Conservation (phyloP, 306 rosid species). For the Lagenaria siceraria region DNA sequence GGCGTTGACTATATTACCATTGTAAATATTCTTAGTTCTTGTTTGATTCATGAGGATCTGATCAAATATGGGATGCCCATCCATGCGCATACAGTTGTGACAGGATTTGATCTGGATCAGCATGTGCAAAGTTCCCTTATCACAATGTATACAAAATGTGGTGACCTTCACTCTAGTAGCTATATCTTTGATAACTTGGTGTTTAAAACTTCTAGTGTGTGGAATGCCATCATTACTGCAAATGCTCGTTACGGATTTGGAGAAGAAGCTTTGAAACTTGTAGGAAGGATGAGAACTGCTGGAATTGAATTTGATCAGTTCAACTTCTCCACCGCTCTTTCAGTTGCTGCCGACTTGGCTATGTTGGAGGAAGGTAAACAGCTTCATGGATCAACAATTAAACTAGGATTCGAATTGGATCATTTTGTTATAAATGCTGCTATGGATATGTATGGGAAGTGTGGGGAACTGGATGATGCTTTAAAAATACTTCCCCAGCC, state of each 20-base stretch:
- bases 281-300: slow-evolving; percentile 40
- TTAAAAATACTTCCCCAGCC: slow-evolving; percentile 47
- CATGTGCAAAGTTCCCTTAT: slow-evolving; percentile 72
- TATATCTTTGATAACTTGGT: slow-evolving; percentile 40
- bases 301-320: slow-evolving; percentile 64
- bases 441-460: slow-evolving; percentile 96
- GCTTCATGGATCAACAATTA: slow-evolving; percentile 54
- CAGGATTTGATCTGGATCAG: slow-evolving; percentile 61
- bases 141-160: slow-evolving; percentile 80
- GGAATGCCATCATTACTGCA: slow-evolving; percentile 85
- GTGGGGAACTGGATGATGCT: slow-evolving; percentile 75
- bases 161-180: slow-evolving; percentile 48
- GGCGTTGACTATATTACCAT: slow-evolving; percentile 54
- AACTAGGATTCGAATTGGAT: slow-evolving; percentile 63
- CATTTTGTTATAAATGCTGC: slow-evolving; percentile 55
- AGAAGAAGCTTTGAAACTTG: slow-evolving; percentile 66
- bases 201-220: slow-evolving; percentile 44
- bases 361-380: slow-evolving; percentile 86
- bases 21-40: slow-evolving; percentile 53
- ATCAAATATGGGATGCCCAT: slow-evolving; percentile 48
- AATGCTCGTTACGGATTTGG: slow-evolving; percentile 60
- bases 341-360: slow-evolving; percentile 65
- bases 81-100: slow-evolving; percentile 44
- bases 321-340: slow-evolving; percentile 59
- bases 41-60: slow-evolving; percentile 33